Evolutionary conservation across 2,329 filamentous ascomycete species (phyloP).

Genomic region (Calonectria naviculata): DNA sequence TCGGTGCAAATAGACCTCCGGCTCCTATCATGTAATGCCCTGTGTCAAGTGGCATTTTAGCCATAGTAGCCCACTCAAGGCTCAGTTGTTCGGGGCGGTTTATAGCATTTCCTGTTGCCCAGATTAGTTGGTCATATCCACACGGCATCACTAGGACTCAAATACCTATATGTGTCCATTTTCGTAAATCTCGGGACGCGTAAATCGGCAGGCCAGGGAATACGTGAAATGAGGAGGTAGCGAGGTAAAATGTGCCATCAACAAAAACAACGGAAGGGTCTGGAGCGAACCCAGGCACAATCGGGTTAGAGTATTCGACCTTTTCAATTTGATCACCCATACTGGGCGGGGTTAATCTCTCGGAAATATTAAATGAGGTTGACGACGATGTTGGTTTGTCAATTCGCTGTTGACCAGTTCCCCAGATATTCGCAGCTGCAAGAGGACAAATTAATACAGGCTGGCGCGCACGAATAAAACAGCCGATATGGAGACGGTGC

Average conservation of each 20-base stretch:
- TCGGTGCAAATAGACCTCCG: constrained; percentile 37
- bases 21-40: constrained; percentile 25
- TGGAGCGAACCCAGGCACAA: constrained; percentile 23
- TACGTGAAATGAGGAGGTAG: constrained; percentile 27
- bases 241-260: constrained; percentile 28
- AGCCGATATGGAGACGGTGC: no score
- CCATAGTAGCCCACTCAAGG: constrained; percentile 11
- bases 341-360: background rate
- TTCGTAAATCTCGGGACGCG: constrained; percentile 16
- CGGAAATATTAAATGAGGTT: no score
- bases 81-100: constrained; percentile 26
- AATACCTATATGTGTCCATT: constrained; percentile 28
- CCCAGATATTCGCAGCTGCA: background rate
- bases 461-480: background rate
- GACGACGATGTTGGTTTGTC: no score
- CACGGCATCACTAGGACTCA: no score
- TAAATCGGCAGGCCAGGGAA: constrained; percentile 31
- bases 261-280: constrained; percentile 28
- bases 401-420: background rate
- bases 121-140: background rate
- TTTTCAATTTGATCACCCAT: background rate
- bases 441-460: background rate
- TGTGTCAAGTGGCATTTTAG: constrained; percentile 23
- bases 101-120: constrained; percentile 23
- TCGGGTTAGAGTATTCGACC: constrained; percentile 18